Evolutionary conservation across 305 asterid genomes (phyloP).

Genomic region (Fraxinus ornus): DNA sequence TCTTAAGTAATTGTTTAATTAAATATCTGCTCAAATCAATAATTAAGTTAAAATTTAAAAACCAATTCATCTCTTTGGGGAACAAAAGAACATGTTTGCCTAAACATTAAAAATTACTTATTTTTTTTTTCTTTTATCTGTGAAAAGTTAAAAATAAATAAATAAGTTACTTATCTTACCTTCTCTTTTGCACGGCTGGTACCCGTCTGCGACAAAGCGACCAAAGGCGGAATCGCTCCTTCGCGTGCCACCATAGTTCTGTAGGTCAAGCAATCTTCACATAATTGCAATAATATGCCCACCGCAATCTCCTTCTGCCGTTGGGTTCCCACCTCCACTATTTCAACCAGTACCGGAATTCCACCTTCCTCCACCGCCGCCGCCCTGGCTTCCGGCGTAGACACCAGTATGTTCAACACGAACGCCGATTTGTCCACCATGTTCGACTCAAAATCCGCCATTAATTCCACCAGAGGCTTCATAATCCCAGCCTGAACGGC

Average conservation of each 20-base stretch:
- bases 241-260: conserved; percentile 93
- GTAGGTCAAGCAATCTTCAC: conserved; percentile 70
- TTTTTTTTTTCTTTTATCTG: background rate
- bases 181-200: conserved; percentile 87
- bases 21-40: background rate
- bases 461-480: conserved; percentile 84
- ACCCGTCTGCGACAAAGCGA: conserved; percentile 80
- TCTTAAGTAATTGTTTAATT: background rate
- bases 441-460: conserved; percentile 85
- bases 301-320: conserved; percentile 94
- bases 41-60: background rate
- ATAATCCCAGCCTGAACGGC: conserved; percentile 83
- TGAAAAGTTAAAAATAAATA: background rate
- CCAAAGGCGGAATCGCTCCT: conserved; percentile 94
- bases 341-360: conserved; percentile 90
- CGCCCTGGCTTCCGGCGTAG: conserved; percentile 67
- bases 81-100: background rate
- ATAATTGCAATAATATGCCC: conserved; percentile 65
- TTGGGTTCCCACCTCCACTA: conserved; percentile 82
- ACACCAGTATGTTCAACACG: conserved; percentile 58
- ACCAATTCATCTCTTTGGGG: background rate
- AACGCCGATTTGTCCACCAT: conserved; percentile 93
- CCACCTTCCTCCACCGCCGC: conserved; percentile 92
- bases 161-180: conserved; percentile 39
- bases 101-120: background rate